A percentile compares a stretch with the other conserved stretches of the same genome.
These are phyloP conservation scores for Phytophthora pseudosyringae DNA, from an alignment of 352 stramenopile genomes.

Conservation along the genomic window DNA sequence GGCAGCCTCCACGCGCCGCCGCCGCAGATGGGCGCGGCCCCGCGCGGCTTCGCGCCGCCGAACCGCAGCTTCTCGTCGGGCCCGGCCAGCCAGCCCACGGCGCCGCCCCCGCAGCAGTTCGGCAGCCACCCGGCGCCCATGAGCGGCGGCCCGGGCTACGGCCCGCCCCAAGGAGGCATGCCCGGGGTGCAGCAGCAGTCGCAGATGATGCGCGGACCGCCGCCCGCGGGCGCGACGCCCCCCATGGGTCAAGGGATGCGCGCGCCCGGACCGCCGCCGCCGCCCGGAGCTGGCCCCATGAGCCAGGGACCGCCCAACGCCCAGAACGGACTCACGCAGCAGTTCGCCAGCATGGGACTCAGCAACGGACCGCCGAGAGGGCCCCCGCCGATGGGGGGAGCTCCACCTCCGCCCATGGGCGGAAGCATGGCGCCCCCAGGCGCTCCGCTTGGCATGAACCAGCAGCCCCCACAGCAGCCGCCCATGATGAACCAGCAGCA, in stretches of 20 bases:
- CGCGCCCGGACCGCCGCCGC: conserved; percentile 17
- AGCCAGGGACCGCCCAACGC: conserved; percentile 19
- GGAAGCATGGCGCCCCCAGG: conserved; percentile 32
- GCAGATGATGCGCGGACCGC: conserved; percentile 35
- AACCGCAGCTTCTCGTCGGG: conserved; percentile 39
- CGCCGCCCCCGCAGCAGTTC: conserved; percentile 33
- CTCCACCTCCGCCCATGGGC: conserved; percentile 47
- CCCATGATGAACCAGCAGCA: conserved; percentile 35
- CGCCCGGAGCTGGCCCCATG: conserved; percentile 24
- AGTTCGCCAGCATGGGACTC: conserved; percentile 78
- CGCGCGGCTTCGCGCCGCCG: conserved; percentile 37
- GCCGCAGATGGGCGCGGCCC: conserved; percentile 33
- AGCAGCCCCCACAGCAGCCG: conserved; percentile 31
- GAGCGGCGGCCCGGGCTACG: conserved; percentile 40
- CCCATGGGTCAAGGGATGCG: conserved; percentile 38
- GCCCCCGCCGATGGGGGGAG: conserved; percentile 34
- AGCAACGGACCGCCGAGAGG: conserved; percentile 43
- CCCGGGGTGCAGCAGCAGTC: conserved; percentile 25
- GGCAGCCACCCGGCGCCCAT: conserved; percentile 31
- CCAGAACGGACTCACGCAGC: conserved; percentile 50
- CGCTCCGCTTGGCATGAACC: conserved; percentile 26
- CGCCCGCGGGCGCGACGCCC: conserved; percentile 19
- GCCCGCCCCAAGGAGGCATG: conserved; percentile 18
- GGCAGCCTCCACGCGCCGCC: conserved; percentile 24
- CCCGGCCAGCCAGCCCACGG: conserved; percentile 41